Conservation (phyloP, 306 rosid species). For the Acacia acuminata region DNA sequence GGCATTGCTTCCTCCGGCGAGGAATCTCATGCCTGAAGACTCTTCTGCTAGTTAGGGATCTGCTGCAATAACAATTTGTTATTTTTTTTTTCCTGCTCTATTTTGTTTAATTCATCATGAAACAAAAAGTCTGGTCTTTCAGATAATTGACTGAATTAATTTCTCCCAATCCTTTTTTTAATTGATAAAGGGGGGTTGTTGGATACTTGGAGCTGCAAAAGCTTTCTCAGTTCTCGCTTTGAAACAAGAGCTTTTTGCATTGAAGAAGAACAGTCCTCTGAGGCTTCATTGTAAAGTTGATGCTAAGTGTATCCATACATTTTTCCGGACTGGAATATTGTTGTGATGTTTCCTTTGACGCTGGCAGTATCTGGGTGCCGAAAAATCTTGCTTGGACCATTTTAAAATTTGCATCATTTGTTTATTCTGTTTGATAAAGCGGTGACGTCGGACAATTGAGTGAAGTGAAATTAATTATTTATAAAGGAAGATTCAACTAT, state of each 20-base stretch:
- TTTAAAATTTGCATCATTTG: too few species aligned
- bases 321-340: too few species aligned
- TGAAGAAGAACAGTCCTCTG: too few species aligned
- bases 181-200: neutral
- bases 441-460: too few species aligned
- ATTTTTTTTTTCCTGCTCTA: neutral
- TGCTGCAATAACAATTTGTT: constrained; percentile 14
- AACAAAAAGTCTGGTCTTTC: neutral
- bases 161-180: neutral
- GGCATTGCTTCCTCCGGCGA: constrained; percentile 54
- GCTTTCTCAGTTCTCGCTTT: neutral
- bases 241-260: neutral
- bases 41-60: neutral
- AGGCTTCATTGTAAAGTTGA: too few species aligned
- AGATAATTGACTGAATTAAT: neutral
- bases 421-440: too few species aligned
- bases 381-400: too few species aligned
- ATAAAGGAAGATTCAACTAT: too few species aligned
- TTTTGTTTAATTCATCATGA: neutral
- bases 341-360: too few species aligned
- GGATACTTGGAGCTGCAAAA: neutral
- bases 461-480: too few species aligned
- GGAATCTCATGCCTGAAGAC: constrained; percentile 22
- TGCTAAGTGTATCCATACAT: too few species aligned
- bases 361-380: too few species aligned